Conservation (phyloP, 139 green algal genomes). For the Chlorella sp. region DNA sequence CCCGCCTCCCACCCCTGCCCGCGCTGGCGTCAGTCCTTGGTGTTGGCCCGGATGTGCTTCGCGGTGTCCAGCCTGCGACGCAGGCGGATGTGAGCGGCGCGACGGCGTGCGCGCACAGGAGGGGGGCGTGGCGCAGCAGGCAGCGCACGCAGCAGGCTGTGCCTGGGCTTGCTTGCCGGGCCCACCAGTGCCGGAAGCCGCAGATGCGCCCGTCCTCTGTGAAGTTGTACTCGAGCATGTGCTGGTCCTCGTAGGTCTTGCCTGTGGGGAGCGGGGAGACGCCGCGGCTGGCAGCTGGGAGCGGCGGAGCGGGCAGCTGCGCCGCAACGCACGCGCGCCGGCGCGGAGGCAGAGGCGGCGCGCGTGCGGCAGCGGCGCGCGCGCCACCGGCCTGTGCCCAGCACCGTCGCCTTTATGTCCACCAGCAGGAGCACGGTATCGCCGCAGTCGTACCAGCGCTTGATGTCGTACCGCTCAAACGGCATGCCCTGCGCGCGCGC, state of each 20-base stretch:
- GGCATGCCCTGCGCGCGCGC: not conserved
- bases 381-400: not conserved
- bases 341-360: not conserved
- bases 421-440: conserved; percentile 2
- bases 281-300: not conserved
- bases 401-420: not conserved
- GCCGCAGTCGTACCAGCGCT: not conserved
- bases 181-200: not conserved
- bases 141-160: too few relatives aligned
- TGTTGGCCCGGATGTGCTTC: too few relatives aligned
- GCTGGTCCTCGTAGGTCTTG: not conserved
- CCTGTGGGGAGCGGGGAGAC: not conserved
- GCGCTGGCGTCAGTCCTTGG: too few relatives aligned
- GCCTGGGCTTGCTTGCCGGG: too few relatives aligned
- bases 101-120: too few relatives aligned
- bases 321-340: not conserved
- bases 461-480: conserved; percentile 3
- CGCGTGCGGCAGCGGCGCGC: not conserved
- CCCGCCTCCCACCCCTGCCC: too few relatives aligned
- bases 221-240: not conserved
- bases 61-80: too few relatives aligned
- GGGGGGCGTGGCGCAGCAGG: too few relatives aligned
- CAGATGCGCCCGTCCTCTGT: not conserved
- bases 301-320: not conserved
- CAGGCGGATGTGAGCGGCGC: too few relatives aligned